These are phyloP conservation scores for Ustilago trichophora DNA, from an alignment of 1,284 basidiomycete genomes.

Conservation along the genomic window DNA sequence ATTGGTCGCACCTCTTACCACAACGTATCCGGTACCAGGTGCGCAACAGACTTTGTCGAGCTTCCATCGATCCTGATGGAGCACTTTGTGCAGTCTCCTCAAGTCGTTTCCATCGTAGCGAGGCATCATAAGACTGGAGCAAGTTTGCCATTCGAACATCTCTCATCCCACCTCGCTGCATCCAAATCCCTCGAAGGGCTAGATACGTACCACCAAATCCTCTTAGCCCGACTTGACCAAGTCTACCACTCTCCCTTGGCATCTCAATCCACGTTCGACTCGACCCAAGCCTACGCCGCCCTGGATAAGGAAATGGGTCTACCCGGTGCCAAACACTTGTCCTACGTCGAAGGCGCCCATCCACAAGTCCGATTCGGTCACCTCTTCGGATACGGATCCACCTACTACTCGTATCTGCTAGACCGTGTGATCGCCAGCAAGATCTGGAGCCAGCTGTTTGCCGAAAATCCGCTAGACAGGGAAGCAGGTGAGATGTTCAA, in stretches of 20 bases:
- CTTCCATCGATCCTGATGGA: constrained; percentile 99
- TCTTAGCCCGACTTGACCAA: constrained; percentile 89
- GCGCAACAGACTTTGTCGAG: constrained; percentile 97
- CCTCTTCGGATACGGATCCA: constrained; percentile 93
- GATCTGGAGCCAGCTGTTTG: constrained; percentile 84
- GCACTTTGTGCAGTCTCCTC: constrained; percentile 84
- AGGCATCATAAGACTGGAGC: constrained; percentile 73
- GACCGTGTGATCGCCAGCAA: constrained; percentile 92
- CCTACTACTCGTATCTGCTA: constrained; percentile 96
- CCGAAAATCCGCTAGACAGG: constrained; percentile 64
- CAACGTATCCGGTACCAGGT: constrained; percentile 97
- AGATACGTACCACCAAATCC: constrained; percentile 90
- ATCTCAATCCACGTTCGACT: constrained; percentile 68
- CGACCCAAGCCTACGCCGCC: constrained; percentile 72
- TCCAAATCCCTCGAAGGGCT: constrained; percentile 63
- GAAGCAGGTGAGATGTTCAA: constrained; percentile 80
- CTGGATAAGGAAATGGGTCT: constrained; percentile 44
- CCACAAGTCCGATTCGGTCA: constrained; percentile 95
- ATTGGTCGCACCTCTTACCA: constrained; percentile 96
- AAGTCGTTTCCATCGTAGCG: constrained; percentile 81
- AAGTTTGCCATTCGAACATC: constrained; percentile 75
- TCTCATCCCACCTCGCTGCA: constrained; percentile 63
- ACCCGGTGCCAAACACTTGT: constrained; percentile 17
- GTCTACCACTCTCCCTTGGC: constrained; percentile 78
- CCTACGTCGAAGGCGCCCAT: constrained; percentile 22